These are phyloP conservation scores for Ophioceras dolichostomum DNA, from an alignment of 2,329 filamentous ascomycete species.

Conservation along the genomic window DNA sequence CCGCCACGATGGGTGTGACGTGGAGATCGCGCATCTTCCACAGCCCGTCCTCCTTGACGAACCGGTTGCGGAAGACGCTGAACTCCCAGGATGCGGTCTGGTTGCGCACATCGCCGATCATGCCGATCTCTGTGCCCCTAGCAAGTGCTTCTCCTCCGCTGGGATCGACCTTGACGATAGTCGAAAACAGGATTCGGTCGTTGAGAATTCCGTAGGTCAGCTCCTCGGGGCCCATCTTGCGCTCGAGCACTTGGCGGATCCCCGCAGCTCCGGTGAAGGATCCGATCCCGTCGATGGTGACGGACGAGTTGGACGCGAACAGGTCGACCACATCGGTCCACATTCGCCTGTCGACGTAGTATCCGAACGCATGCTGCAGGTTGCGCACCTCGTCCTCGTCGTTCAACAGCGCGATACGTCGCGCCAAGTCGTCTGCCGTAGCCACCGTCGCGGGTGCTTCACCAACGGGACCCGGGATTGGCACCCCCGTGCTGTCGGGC, in stretches of 20 bases:
- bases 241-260: conserved; percentile 4
- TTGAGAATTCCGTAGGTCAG: conserved; percentile 8
- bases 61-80: conserved; percentile 6
- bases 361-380: conserved; percentile 7
- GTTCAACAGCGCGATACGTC: conserved; percentile 7
- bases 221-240: conserved; percentile 7
- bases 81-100: conserved; percentile 9
- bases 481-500: conserved; percentile 5
- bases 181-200: conserved; percentile 8
- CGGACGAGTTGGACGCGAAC: conserved; percentile 5
- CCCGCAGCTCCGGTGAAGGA: conserved; percentile 3
- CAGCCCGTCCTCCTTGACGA: conserved; percentile 6
- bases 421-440: conserved; percentile 4
- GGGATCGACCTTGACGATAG: conserved; percentile 4
- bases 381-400: conserved; percentile 11
- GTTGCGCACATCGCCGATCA: conserved; percentile 6
- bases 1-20: conserved; percentile 5
- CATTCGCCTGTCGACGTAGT: conserved; percentile 9
- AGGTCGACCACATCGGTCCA: conserved; percentile 9
- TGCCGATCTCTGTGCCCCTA: conserved; percentile 9
- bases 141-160: conserved; percentile 4
- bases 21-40: conserved; percentile 8
- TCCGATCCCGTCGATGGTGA: conserved; percentile 5
- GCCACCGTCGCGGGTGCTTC: neutral
- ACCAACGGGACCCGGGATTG: neutral